Base-by-base conservation (phyloP, 2,329 filamentous ascomycete species). In the Clathrospora elynae region DNA sequence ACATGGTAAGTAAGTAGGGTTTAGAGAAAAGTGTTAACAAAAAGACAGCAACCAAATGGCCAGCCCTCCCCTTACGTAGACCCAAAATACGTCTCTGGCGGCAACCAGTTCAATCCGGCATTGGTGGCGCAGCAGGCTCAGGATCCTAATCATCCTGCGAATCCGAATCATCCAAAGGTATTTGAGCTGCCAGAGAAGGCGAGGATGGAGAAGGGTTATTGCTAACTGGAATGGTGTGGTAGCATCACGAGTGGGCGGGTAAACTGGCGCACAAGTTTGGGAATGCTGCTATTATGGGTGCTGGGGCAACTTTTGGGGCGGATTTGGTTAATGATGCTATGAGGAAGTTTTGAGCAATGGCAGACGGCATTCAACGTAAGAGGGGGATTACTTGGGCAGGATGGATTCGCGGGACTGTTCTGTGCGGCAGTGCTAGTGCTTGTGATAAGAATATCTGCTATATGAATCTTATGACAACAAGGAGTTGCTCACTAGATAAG, bases 201-300 rank as follows among this genome's bases (percentile, higher is more conserved):
- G 6, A 6, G 14, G 13, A 17, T 10, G 13, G 20, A 24, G 6
- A 8, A 11, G 4, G 11, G n/a, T 3, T n/a, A n/a, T n/a, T n/a
- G n/a, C n/a, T 14, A 8, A 17, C 31, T 35, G 33, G 30, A 30
- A 12, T 11, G 4, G 14, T 13, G 4, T 19, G 18, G 5, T 20
- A 59, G 53, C 51, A 56, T 31, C 53, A 53, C 17, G 53, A 59
- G 19, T 59, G 53, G 55, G 55, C 53, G 6, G 42, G 42, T 3
- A 58, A 56, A 8, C 28, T 57, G n/a, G 55, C 46, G 2, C 42
- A 48, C 5, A 55, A 55, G 14, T 56, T 58, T 26, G 55, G 53
- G 0, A 56, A 58, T 28, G 55, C 55, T 6, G 53, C 55, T 1
- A 46, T 59, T 1, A 43, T 44, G 5, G 53, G 53, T 1, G 53